Evolutionary conservation across 495 filamentous ascomycete species (phyloP), one percentile per base, ranked within the genome.

Genomic region (Neurospora africana): DNA sequence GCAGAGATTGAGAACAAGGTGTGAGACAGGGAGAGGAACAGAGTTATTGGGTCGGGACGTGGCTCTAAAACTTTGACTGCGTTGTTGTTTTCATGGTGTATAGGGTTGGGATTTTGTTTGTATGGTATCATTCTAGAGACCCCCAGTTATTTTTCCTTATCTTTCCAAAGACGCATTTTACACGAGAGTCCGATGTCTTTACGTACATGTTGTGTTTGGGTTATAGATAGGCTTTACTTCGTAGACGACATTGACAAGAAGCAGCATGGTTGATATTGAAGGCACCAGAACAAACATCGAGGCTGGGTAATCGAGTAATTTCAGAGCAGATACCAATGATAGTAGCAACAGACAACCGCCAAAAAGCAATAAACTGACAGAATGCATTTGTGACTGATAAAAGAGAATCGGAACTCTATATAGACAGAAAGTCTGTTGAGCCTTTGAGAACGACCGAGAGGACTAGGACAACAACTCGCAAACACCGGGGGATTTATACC

Each of bases 401-500:
- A n/a, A n/a, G n/a, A 47, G 8, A 10, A 8, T 4, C n/a, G 0
- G 8, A 21, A 47, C 43, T 47, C 19, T 8, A 10, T n/a, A n/a
- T n/a, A n/a, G 8, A 1, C 19, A 23, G 17, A 4, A n/a, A 53
- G 44, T 53, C 21, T 11, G 10, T 0, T 53, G 44, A 53, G 13
- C 21, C 2, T 15, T 27, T 27, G 21, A 53, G 53, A 61, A 61
- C 6, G 13, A 8, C 58, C 41, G 38, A 73, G 61, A 40, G 37
- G 33, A 30, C 21, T 36, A 36, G 47, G n/a, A 74, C 70, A 70
- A n/a, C 1, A 61, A 33, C 53, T 17, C 0, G 0, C 7, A 1
- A 61, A 19, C 53, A 19, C 41, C 58, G 72, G 74, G 74, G 74
- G 74, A 74, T 74, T 69, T 76, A 74, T 74, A 72, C 40, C 23